These are phyloP conservation scores for Arbutus unedo DNA, from an alignment of 148 eudicot genomes.

Conservation along the genomic window DNA sequence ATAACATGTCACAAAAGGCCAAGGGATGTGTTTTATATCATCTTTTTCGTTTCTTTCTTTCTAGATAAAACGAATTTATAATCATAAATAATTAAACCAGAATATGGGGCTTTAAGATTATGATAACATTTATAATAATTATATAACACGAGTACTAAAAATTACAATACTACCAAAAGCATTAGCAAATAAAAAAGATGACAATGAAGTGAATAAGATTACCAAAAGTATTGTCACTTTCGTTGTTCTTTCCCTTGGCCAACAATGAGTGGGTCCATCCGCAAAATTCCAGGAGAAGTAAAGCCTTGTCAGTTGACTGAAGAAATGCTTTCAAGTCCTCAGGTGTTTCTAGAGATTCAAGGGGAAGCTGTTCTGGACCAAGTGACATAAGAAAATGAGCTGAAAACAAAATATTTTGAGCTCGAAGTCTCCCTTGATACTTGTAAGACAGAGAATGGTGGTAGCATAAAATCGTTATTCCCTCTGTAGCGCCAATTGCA, in stretches of 20 bases:
- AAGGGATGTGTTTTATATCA: neutral
- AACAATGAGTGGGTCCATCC: slow-evolving; percentile 75
- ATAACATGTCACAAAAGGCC: neutral
- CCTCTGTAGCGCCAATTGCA: slow-evolving; percentile 62
- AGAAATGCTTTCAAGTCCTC: slow-evolving; percentile 61
- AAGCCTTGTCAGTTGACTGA: slow-evolving; percentile 76
- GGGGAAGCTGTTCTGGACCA: slow-evolving; percentile 56
- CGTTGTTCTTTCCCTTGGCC: slow-evolving; percentile 36
- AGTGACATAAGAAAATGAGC: slow-evolving; percentile 46
- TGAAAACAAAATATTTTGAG: slow-evolving; percentile 61
- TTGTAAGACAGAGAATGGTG: slow-evolving; percentile 51
- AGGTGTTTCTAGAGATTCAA: slow-evolving; percentile 42
- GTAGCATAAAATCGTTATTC: slow-evolving; percentile 53
- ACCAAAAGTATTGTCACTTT: slow-evolving; percentile 32
- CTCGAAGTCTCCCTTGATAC: slow-evolving; percentile 67
- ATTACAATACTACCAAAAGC: neutral
- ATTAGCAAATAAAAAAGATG: neutral
- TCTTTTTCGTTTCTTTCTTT: neutral
- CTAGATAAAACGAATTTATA: neutral
- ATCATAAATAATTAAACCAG: neutral
- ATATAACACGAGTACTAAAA: neutral
- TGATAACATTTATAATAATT: neutral
- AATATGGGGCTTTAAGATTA: neutral
- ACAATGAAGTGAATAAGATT: slow-evolving; percentile 8
- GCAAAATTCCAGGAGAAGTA: slow-evolving; percentile 74